Conservation (phyloP, 2,329 filamentous ascomycete species). For the Erysiphe neolycopersici region DNA sequence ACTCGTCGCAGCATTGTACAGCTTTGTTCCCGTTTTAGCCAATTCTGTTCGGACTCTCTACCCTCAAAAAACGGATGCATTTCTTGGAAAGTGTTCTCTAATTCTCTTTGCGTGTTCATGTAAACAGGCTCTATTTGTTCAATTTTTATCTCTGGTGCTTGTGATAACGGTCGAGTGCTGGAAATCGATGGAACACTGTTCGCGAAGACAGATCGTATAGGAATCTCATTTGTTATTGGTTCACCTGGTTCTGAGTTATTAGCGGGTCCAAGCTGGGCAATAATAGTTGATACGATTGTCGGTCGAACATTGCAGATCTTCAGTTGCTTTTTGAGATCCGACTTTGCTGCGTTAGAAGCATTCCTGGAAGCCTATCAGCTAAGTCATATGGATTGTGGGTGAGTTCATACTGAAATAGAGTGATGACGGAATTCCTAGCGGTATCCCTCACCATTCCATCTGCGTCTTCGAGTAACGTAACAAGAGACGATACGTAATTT, state of each 20-base stretch:
- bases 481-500: slow-evolving; percentile 53
- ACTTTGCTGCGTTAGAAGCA: slow-evolving; percentile 60
- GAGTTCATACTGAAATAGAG: slow-evolving; percentile 45
- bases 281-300: slow-evolving; percentile 59
- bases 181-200: slow-evolving; percentile 24
- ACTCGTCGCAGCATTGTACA: slow-evolving; percentile 51
- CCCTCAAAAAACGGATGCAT: slow-evolving; percentile 70
- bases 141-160: slow-evolving; percentile 33
- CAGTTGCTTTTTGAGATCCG: slow-evolving; percentile 67
- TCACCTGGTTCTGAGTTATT: slow-evolving; percentile 10
- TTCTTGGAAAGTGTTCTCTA: slow-evolving; percentile 65
- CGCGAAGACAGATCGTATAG: slow-evolving; percentile 20
- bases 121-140: slow-evolving; percentile 57
- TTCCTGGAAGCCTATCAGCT: slow-evolving; percentile 20
- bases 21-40: slow-evolving; percentile 63
- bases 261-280: slow-evolving; percentile 40
- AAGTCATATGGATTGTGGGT: background rate
- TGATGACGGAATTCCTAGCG: slow-evolving; percentile 60
- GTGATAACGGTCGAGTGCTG: slow-evolving; percentile 25
- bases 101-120: slow-evolving; percentile 57
- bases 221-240: slow-evolving; percentile 12
- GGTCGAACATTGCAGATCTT: slow-evolving; percentile 64
- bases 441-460: slow-evolving; percentile 67
- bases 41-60: slow-evolving; percentile 73
- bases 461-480: slow-evolving; percentile 71